Evolutionary conservation across 2,329 filamentous ascomycete species (phyloP), one percentile per base, ranked within the genome.

Genomic region (Pseudogymnoascus sp.): DNA sequence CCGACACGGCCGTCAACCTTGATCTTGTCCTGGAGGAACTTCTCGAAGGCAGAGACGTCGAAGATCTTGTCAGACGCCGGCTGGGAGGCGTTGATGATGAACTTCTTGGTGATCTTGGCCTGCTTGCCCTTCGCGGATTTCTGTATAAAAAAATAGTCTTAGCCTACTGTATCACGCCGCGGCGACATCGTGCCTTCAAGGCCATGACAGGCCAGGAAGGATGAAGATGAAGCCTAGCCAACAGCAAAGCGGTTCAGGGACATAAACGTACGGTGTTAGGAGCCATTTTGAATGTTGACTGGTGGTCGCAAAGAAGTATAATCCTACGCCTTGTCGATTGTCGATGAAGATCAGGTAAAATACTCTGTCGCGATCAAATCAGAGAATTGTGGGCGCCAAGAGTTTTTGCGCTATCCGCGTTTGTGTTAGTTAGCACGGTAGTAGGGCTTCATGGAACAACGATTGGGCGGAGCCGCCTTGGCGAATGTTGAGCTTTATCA

Each of bases 11-110:
- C 93, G 72, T 97, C 94, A 73, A 99, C 92, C 90, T 99, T 99
- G 88, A 99, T 96, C 82, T 90, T 92, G 82, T 97, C 94, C 86
- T 97, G 92, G 68, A 99, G 90, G 89, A 99, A 99, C 87, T 97
- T 97, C 84, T 97, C 92, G 79, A 99, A 99, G 72, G 92, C 92
- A 74, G 90, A 87, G 78, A 96, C 87, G 80, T 99, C 94, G 87
- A 99, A 97, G 87, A 99, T 99, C 88, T 97, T 97, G 87, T 99
- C 94, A 83, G 87, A 90, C 72, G 92, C 92, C 74, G 94, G 94
- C 83, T 97, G 93, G 75, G 90, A 92, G 79, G 92, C 93, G 84
- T 99, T 96, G 90, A 99, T 97, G 84, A 96, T 88, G 88, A 91
- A 99, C 93, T 73, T 73, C 64, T 71, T 68, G 40, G 70, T 73